phyloP scores from a whole-genome alignment of 805 yeast species.

The Metschnikowia rubicola region DNA sequence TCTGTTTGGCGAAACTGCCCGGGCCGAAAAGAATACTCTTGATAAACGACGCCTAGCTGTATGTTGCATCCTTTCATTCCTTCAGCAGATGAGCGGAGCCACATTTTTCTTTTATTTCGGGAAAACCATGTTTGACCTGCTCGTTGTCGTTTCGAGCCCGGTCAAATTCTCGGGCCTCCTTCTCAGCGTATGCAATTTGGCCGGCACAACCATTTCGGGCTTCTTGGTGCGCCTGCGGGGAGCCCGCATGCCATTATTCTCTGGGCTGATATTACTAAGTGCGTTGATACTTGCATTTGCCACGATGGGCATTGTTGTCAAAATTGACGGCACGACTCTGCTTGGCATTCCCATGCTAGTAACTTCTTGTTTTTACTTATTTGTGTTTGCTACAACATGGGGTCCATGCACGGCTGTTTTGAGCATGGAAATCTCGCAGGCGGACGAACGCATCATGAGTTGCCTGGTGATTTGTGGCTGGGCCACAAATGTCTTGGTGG shows the following conservation, averaged over 20 bases:
- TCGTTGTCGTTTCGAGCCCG: neutral
- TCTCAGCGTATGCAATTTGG: constrained; percentile 21
- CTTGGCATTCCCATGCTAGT: constrained; percentile 14
- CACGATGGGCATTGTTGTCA: constrained; percentile 3
- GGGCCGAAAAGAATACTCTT: neutral
- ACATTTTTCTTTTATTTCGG: constrained; percentile 34
- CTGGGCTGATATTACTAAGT: constrained; percentile 7
- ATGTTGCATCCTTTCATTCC: constrained; percentile 26
- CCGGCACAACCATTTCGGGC: constrained; percentile 20
- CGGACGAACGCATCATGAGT: constrained; percentile 20
- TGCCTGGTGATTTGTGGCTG: constrained; percentile 21
- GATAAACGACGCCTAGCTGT: constrained; percentile 2
- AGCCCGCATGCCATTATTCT: constrained; percentile 11
- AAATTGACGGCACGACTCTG: neutral
- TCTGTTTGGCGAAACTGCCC: neutral
- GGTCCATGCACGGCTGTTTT: constrained; percentile 30
- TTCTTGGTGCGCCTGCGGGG: constrained; percentile 14
- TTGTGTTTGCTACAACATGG: constrained; percentile 28
- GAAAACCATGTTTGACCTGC: constrained; percentile 19
- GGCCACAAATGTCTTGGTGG: constrained; percentile 23
- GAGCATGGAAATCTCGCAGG: constrained; percentile 22
- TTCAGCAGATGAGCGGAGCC: constrained; percentile 35
- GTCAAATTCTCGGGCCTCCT: constrained; percentile 12
- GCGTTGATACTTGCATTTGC: constrained; percentile 3
- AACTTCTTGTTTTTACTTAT: constrained; percentile 19